These are phyloP conservation scores for Rubroshorea leprosula DNA, from an alignment of 345 rosid species.

Conservation along the genomic window DNA sequence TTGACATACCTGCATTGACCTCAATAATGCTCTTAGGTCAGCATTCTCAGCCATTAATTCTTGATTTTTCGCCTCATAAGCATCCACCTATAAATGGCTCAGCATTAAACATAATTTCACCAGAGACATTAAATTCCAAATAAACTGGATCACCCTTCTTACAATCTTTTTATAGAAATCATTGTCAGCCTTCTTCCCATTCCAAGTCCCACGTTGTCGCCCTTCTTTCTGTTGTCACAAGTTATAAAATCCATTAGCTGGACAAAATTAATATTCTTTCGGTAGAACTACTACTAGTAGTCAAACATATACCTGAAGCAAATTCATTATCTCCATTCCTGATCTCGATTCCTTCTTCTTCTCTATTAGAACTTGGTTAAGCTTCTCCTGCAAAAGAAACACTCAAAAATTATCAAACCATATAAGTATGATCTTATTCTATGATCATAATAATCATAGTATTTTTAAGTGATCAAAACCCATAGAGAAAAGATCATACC, in stretches of 20 bases:
- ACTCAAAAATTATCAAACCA: background rate
- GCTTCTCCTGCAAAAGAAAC: slow-evolving; percentile 60
- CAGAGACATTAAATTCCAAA: slow-evolving; percentile 7
- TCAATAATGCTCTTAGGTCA: slow-evolving; percentile 80
- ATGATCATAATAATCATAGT: background rate
- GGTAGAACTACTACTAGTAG: background rate
- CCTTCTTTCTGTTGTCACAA: slow-evolving; percentile 79
- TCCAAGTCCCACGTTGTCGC: slow-evolving; percentile 97
- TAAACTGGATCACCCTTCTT: slow-evolving; percentile 23
- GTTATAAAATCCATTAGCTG: slow-evolving; percentile 13
- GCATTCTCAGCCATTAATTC: slow-evolving; percentile 82
- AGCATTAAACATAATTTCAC: slow-evolving; percentile 9
- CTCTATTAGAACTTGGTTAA: slow-evolving; percentile 96
- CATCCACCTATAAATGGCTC: slow-evolving; percentile 66
- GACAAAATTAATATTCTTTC: slow-evolving; percentile 5
- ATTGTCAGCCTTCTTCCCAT: slow-evolving; percentile 91
- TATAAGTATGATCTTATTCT: background rate
- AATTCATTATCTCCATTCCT: slow-evolving; percentile 98
- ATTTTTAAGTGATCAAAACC: background rate
- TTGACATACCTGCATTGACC: slow-evolving; percentile 79
- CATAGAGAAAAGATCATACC: slow-evolving; percentile 32
- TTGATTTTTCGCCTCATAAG: slow-evolving; percentile 89
- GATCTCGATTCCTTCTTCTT: slow-evolving; percentile 96
- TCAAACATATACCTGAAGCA: slow-evolving; percentile 65
- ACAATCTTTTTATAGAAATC: slow-evolving; percentile 96